Percentiles rank a stretch among this genome's conserved stretches.
These are phyloP conservation scores for Saturnispora ahearnii DNA, from an alignment of 805 yeast genomes.

Conservation along the genomic window DNA sequence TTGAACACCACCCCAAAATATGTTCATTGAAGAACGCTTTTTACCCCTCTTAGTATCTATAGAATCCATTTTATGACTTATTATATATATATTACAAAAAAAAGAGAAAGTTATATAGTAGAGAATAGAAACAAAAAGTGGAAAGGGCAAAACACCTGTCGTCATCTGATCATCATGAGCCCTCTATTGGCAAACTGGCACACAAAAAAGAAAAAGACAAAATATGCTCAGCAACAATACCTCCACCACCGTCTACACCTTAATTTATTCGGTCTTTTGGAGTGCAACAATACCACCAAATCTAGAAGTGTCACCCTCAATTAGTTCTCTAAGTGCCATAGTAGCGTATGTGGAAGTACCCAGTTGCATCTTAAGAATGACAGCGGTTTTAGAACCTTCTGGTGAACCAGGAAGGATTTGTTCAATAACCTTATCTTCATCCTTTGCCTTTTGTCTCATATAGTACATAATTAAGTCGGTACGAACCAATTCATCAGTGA, in stretches of 20 bases:
- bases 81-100: neutral
- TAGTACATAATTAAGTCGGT: conserved; percentile 64
- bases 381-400: conserved; percentile 50
- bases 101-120: neutral
- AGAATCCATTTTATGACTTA: conserved; percentile 1
- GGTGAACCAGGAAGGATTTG: conserved; percentile 26
- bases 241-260: neutral
- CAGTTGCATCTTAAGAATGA: conserved; percentile 65
- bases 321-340: conserved; percentile 88
- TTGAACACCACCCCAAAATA: conserved; percentile 8
- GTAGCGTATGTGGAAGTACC: conserved; percentile 93
- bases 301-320: conserved; percentile 58
- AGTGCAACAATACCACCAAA: conserved; percentile 22
- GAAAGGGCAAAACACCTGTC: neutral
- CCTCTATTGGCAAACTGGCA: neutral
- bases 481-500: conserved; percentile 62
- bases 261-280: conserved; percentile 6
- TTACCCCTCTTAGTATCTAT: neutral
- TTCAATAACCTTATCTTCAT: conserved; percentile 12
- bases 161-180: neutral
- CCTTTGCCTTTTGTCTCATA: conserved; percentile 16
- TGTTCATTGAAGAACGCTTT: neutral
- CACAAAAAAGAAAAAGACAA: neutral
- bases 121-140: neutral
- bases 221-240: neutral